Evolutionary conservation across 108 stramenopile species (phyloP).

Genomic region (Stephanodiscus triporus): DNA sequence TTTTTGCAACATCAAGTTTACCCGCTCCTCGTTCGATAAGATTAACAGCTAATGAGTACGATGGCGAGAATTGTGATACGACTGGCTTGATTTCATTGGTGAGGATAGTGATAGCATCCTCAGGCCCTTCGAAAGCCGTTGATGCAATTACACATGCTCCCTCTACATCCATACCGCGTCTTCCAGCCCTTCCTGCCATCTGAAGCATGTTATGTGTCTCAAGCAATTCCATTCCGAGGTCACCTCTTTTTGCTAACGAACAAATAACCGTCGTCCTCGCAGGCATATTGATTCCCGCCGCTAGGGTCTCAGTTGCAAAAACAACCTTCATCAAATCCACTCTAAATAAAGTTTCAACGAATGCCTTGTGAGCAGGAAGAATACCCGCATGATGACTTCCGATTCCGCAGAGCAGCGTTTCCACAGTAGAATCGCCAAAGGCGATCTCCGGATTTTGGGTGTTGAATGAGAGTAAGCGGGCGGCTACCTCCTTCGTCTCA

Average conservation of each 20-base stretch:
- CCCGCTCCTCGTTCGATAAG: conserved; percentile 72
- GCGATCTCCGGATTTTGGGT: conserved; percentile 79
- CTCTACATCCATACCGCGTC: conserved; percentile 76
- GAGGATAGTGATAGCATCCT: conserved; percentile 70
- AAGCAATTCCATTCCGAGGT: conserved; percentile 63
- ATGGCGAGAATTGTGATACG: conserved; percentile 78
- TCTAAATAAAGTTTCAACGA: conserved; percentile 88
- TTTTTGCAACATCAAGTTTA: conserved; percentile 68
- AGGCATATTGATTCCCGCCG: conserved; percentile 92
- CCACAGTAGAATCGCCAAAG: conserved; percentile 56
- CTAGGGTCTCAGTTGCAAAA: conserved; percentile 95
- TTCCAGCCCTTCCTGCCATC: conserved; percentile 91
- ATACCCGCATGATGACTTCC: conserved; percentile 94
- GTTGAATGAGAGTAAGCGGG: conserved; percentile 72
- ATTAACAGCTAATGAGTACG: conserved; percentile 79
- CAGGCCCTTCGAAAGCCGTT: conserved; percentile 76
- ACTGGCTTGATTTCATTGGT: conserved; percentile 78
- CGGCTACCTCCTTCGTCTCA: conserved; percentile 67
- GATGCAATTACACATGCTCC: conserved; percentile 81
- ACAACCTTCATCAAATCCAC: conserved; percentile 86
- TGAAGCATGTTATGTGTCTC: conserved; percentile 85
- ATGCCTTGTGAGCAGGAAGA: conserved; percentile 89
- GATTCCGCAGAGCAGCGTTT: conserved; percentile 77
- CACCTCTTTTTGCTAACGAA: conserved; percentile 83
- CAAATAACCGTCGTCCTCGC: conserved; percentile 90